Evolutionary conservation across 2,329 filamentous ascomycete genomes (phyloP), one percentile per base, ranked within the genome.

Genomic region (Pyricularia sp.): DNA sequence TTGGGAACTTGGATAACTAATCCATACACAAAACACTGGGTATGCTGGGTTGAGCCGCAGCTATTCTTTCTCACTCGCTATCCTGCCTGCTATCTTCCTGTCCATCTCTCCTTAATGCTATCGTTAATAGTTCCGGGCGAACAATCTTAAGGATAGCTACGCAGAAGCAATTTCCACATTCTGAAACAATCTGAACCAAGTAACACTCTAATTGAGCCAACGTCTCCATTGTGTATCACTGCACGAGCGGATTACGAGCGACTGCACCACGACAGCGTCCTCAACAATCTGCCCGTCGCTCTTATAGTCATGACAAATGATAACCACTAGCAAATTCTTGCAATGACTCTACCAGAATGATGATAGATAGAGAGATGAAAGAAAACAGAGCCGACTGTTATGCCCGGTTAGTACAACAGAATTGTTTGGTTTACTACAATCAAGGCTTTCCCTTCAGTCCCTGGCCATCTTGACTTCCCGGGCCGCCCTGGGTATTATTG

Each of bases 401-500:
- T 42, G 36, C 36, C 36, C 36, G 36, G 6, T 17, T 42, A 42
- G 36, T 42, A 42, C 12, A 17, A 42, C 12, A 42, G 36, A 17
- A 9, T 42, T 20, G 36, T 2, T 42, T 42, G 7, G 11, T n/a
- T n/a, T n/a, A n/a, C 7, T n/a, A 50, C 42, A 50, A n/a, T 50
- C 42, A 50, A 50, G 42, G 42, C 25, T 61, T 61, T 26, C 25
- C 58, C 5, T 61, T 26, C 25, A 61, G 11, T 23, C 58, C 58
- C 9, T 61, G 58, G 23, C 58, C 58, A 25, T 26, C 12, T 11
- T 61, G n/a, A 25, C 58, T 61, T 26, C 58, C 42, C 42, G 17
- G 42, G 42, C 14, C 42, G 14, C 42, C 42, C 42, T 50, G 42
- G 14, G 58, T 26, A 0, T 75, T 74, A 4, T 74, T 73, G 1